Conservation (phyloP, 768 basidiomycete species). For the Mycena rebaudengoi region DNA sequence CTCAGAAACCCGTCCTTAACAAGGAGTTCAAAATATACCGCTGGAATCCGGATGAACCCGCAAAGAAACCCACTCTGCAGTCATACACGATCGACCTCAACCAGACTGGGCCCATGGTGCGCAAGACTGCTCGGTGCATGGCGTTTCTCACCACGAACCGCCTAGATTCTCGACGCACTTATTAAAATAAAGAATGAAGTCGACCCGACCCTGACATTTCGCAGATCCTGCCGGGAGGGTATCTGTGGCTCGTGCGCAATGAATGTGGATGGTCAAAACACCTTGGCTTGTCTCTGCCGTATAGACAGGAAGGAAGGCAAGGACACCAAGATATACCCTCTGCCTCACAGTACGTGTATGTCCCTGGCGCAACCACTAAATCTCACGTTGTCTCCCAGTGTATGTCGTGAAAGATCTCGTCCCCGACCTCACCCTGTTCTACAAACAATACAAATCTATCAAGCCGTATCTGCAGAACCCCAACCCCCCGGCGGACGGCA, state of each 20-base stretch:
- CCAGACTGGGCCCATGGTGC: conserved; percentile 94
- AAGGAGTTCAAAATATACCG: conserved; percentile 99
- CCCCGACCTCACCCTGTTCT: conserved; percentile 89
- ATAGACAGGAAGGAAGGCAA: conserved; percentile 81
- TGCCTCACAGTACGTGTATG: conserved; percentile 87
- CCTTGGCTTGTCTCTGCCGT: conserved; percentile 94
- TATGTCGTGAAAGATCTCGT: conserved; percentile 99
- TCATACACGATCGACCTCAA: conserved; percentile 92
- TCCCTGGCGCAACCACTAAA: neutral
- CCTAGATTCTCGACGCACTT: conserved; percentile 86
- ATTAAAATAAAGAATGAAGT: conserved; percentile 99
- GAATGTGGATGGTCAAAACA: conserved; percentile 99
- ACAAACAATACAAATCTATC: conserved; percentile 99
- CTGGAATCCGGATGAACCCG: conserved; percentile 98
- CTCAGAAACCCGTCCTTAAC: conserved; percentile 71
- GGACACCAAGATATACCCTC: conserved; percentile 92
- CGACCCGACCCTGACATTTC: conserved; percentile 96
- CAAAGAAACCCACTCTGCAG: conserved; percentile 90
- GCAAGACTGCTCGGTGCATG: conserved; percentile 23
- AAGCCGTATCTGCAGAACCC: conserved; percentile 96
- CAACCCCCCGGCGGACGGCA: conserved; percentile 74
- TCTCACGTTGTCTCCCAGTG: conserved; percentile 61
- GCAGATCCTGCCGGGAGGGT: conserved; percentile 91
- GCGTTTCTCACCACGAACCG: conserved; percentile 1
- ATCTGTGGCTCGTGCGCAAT: conserved; percentile 99